Percentiles rank a stretch among this genome's conserved stretches.
Conservation (phyloP, 2,329 filamentous ascomycete genomes). For the Exophiala calicioides region DNA sequence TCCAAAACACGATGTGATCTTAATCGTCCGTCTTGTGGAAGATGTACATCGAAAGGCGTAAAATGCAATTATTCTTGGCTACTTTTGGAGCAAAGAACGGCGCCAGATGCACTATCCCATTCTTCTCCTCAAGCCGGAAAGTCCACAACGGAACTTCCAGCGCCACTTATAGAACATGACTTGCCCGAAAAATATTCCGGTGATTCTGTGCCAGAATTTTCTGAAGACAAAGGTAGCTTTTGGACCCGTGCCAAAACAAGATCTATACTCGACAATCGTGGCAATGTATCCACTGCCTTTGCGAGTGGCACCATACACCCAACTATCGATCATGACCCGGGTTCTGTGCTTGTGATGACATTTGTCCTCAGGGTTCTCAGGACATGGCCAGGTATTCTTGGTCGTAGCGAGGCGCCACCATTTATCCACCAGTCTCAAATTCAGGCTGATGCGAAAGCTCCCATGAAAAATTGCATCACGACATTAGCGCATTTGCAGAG, state of each 20-base stretch:
- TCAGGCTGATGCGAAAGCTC: neutral
- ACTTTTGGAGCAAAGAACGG: too few species aligned
- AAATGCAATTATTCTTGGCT: conserved; percentile 4
- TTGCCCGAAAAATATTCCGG: neutral
- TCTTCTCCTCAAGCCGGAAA: neutral
- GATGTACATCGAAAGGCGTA: conserved; percentile 3
- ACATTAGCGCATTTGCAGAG: neutral
- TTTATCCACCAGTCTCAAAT: conserved; percentile 6
- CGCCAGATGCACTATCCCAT: too few species aligned
- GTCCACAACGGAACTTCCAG: neutral
- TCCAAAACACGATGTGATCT: conserved; percentile 7
- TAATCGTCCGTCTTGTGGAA: neutral
- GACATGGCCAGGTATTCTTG: conserved; percentile 5
- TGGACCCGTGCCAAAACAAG: too few species aligned
- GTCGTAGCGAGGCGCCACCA: neutral
- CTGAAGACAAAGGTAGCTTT: too few species aligned
- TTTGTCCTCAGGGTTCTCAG: conserved; percentile 6
- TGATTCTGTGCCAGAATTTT: too few species aligned
- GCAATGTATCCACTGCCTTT: too few species aligned
- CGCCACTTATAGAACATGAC: neutral
- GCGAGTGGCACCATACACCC: neutral
- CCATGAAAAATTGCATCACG: neutral
- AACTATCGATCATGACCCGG: neutral
- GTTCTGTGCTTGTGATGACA: neutral
- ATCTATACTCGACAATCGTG: neutral